These are phyloP conservation scores for Trematosphaeria pertusa DNA, from an alignment of 2,329 filamentous ascomycete genomes.

Conservation along the genomic window DNA sequence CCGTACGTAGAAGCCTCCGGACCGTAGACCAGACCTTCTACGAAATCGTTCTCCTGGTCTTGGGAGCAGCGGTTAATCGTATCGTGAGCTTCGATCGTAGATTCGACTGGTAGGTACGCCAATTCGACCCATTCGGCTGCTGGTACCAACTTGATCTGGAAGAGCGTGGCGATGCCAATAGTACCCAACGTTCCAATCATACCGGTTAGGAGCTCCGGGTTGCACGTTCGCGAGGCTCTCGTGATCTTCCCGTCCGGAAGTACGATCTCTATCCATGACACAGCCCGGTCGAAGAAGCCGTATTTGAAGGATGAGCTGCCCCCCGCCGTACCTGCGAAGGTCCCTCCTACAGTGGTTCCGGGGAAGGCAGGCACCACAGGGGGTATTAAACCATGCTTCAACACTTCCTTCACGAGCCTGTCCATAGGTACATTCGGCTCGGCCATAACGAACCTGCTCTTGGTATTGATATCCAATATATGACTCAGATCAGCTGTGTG, in stretches of 20 bases:
- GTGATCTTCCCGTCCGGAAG: constrained; percentile 63
- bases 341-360: constrained; percentile 71
- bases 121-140: constrained; percentile 65
- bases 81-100: constrained; percentile 56
- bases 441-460: constrained; percentile 63
- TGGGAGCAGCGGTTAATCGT: constrained; percentile 56
- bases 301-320: constrained; percentile 72
- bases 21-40: constrained; percentile 71
- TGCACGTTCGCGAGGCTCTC: constrained; percentile 53
- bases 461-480: constrained; percentile 66
- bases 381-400: constrained; percentile 63
- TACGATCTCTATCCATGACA: constrained; percentile 69
- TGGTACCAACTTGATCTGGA: constrained; percentile 64
- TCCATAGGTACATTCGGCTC: constrained; percentile 76
- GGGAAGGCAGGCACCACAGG: constrained; percentile 76
- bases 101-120: constrained; percentile 64
- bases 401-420: constrained; percentile 62
- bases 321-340: constrained; percentile 70
- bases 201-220: constrained; percentile 64
- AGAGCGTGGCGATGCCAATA: constrained; percentile 64
- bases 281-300: constrained; percentile 70
- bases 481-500: constrained; percentile 70
- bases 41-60: constrained; percentile 61
- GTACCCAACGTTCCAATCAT: constrained; percentile 67
- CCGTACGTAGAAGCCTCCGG: constrained; percentile 56